Conservation (phyloP, 2,329 filamentous ascomycete genomes). For the Annulohypoxylon truncatum region DNA sequence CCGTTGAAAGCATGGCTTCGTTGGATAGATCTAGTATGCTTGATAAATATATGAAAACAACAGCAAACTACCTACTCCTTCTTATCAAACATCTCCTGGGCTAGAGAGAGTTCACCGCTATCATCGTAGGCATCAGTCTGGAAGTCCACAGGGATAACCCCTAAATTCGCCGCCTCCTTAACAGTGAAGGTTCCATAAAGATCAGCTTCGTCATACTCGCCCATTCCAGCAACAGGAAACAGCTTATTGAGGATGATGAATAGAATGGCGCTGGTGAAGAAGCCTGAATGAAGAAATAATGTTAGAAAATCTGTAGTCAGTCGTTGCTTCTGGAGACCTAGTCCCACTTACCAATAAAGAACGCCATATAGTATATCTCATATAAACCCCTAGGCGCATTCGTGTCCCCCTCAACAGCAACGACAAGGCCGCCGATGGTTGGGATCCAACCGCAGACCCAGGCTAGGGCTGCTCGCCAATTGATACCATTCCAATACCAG, state of each 20-base stretch:
- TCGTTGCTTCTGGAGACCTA: not conserved
- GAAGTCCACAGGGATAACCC: slow-evolving; percentile 48
- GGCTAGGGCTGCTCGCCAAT: slow-evolving; percentile 56
- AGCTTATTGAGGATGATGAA: slow-evolving; percentile 51
- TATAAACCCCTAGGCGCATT: slow-evolving; percentile 52
- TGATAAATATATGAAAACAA: not conserved
- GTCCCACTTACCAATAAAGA: slow-evolving; percentile 54
- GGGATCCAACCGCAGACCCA: slow-evolving; percentile 59
- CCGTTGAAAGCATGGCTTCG: not conserved
- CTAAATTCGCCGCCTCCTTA: slow-evolving; percentile 55
- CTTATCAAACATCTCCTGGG: slow-evolving; percentile 33
- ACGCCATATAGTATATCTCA: slow-evolving; percentile 61
- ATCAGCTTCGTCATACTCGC: slow-evolving; percentile 58
- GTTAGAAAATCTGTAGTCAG: slow-evolving; percentile 1
- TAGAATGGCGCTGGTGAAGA: slow-evolving; percentile 51
- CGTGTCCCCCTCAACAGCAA: slow-evolving; percentile 44
- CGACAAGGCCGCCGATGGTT: slow-evolving; percentile 56
- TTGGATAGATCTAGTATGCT: not conserved
- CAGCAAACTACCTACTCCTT: slow-evolving; percentile 26
- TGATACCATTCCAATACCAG: slow-evolving; percentile 58
- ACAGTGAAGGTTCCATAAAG: slow-evolving; percentile 59
- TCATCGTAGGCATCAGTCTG: slow-evolving; percentile 31
- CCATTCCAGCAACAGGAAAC: slow-evolving; percentile 55
- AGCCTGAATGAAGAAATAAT: slow-evolving; percentile 46
- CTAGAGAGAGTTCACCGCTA: slow-evolving; percentile 26